Conservation (phyloP, 352 stramenopile species). For the Phytophthora pisi region DNA sequence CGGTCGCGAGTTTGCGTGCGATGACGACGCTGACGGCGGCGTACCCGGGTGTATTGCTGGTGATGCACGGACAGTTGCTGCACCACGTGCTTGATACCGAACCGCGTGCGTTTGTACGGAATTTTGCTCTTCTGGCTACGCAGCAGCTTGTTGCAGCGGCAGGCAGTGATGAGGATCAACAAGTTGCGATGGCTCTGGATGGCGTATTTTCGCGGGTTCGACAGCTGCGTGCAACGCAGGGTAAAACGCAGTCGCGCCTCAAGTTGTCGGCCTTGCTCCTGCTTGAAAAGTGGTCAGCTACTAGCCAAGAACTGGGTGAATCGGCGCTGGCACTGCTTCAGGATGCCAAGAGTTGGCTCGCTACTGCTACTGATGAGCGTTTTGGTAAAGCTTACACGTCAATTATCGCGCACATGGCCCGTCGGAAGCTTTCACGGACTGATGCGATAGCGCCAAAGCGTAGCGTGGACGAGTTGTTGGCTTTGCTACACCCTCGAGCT, state of each 20-base stretch:
- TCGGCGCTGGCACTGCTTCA: slow-evolving; percentile 20
- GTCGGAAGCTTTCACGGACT: slow-evolving; percentile 16
- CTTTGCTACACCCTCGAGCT: slow-evolving; percentile 39
- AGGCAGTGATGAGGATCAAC: slow-evolving; percentile 10
- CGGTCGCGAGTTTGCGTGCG: slow-evolving; percentile 30
- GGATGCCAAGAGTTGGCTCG: slow-evolving; percentile 18
- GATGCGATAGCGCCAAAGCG: background rate
- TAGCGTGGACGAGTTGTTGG: slow-evolving; percentile 31
- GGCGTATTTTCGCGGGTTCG: slow-evolving; percentile 25
- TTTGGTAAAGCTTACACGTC: slow-evolving; percentile 34
- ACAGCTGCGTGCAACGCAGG: background rate
- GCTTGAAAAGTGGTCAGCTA: slow-evolving; percentile 33
- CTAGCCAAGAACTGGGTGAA: slow-evolving; percentile 21
- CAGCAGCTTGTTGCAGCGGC: slow-evolving; percentile 30
- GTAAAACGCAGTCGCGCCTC: slow-evolving; percentile 20
- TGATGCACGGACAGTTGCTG: slow-evolving; percentile 39
- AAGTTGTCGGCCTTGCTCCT: slow-evolving; percentile 42
- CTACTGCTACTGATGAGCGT: slow-evolving; percentile 24
- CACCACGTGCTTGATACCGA: slow-evolving; percentile 40
- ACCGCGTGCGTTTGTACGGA: slow-evolving; percentile 33
- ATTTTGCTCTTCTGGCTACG: slow-evolving; percentile 40
- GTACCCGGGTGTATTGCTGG: slow-evolving; percentile 24
- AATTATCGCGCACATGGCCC: slow-evolving; percentile 32
- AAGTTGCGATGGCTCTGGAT: slow-evolving; percentile 26
- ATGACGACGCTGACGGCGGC: slow-evolving; percentile 41